phyloP scores from a whole-genome alignment of 352 stramenopile species.

The Phytophthora brassicae region DNA sequence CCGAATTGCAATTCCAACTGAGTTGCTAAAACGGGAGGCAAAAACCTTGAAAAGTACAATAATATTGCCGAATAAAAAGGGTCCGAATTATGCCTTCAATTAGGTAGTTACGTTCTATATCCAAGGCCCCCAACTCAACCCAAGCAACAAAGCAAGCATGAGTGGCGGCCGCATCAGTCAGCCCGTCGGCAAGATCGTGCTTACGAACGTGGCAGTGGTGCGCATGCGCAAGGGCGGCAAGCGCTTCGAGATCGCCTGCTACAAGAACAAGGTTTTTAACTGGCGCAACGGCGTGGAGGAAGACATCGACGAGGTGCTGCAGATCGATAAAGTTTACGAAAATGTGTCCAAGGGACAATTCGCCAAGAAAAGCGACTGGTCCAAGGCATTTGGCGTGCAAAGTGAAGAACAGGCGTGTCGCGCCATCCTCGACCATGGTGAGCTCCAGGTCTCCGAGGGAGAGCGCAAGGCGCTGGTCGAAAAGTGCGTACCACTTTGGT shows the following conservation, averaged over 20 bases:
- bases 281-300: constrained; percentile 98
- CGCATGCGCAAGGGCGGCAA: constrained; percentile 94
- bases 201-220: constrained; percentile 98
- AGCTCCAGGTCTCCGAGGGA: constrained; percentile 96
- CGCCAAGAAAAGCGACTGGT: constrained; percentile 93
- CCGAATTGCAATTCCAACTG: too few species aligned
- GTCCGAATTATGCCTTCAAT: too few species aligned
- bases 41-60: too few species aligned
- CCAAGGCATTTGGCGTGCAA: constrained; percentile 92
- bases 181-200: constrained; percentile 82
- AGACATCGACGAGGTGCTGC: constrained; percentile 97
- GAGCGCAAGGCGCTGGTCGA: constrained; percentile 93
- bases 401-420: constrained; percentile 92
- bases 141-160: constrained; percentile 27
- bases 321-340: constrained; percentile 97
- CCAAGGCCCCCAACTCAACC: constrained; percentile 2
- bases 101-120: too few species aligned
- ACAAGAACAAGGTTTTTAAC: constrained; percentile 99
- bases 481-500: constrained; percentile 44
- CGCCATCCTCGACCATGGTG: constrained; percentile 95
- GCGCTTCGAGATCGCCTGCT: constrained; percentile 99
- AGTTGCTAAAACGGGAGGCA: too few species aligned
- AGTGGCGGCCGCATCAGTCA: constrained; percentile 73
- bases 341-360: constrained; percentile 98
- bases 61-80: too few species aligned